phyloP scores from a whole-genome alignment of 305 asterid species.

The Galium porrigens region DNA sequence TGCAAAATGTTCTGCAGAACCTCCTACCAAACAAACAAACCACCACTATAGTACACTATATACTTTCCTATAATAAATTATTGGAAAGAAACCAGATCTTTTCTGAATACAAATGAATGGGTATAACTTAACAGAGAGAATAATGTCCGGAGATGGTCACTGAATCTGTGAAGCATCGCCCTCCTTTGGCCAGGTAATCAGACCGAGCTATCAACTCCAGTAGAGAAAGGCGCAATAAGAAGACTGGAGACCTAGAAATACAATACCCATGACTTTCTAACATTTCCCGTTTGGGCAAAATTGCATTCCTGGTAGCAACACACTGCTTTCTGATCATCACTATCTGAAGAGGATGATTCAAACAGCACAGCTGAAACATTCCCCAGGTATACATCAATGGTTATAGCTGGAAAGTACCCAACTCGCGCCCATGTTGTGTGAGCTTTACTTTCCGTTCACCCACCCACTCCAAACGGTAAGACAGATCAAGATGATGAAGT shows the following conservation, averaged over 20 bases:
- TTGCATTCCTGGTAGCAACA: background rate
- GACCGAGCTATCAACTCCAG: background rate
- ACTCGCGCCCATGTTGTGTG: constrained; percentile 54
- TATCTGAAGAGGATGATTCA: background rate
- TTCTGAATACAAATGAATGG: background rate
- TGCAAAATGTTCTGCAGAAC: too few species aligned
- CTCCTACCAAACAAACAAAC: background rate
- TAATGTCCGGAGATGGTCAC: background rate
- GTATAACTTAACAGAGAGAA: background rate
- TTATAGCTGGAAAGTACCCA: constrained; percentile 70
- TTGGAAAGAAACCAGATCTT: background rate
- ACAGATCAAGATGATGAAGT: constrained; percentile 77
- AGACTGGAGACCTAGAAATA: too few species aligned
- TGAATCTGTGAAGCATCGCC: too few species aligned
- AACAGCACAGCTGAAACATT: background rate
- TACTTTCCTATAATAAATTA: background rate
- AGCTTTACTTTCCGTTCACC: constrained; percentile 64
- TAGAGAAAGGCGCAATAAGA: background rate
- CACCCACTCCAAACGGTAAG: constrained; percentile 74
- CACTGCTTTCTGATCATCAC: background rate
- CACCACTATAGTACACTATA: background rate
- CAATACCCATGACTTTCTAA: background rate
- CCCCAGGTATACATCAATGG: constrained; percentile 5
- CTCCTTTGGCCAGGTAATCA: background rate
- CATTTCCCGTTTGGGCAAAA: background rate